Evolutionary conservation across 2,329 filamentous ascomycete genomes (phyloP).

Genomic region (Monilinia aucupariae): DNA sequence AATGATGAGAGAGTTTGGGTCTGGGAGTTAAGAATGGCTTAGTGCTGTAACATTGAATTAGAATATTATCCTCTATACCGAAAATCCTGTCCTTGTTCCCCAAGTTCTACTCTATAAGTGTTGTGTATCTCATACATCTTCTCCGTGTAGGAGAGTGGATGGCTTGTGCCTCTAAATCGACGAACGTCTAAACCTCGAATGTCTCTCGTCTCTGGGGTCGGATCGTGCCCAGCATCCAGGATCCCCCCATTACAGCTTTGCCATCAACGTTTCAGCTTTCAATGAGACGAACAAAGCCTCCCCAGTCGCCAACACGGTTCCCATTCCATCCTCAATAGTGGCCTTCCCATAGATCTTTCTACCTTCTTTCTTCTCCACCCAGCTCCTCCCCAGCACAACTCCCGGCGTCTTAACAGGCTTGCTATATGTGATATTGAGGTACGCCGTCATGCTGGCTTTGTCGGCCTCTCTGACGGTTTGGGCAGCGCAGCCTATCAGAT

Average conservation of each 20-base stretch:
- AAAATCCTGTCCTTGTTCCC: background rate
- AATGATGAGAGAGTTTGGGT: background rate
- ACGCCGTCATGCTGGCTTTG: conserved; percentile 40
- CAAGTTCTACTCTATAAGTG: background rate
- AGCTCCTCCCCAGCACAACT: conserved; percentile 43
- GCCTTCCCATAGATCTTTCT: conserved; percentile 49
- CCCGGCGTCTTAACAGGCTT: conserved; percentile 47
- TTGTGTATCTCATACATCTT: background rate
- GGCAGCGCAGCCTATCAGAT: conserved; percentile 39
- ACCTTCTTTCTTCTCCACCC: conserved; percentile 43
- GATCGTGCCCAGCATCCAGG: background rate
- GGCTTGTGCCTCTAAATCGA: background rate
- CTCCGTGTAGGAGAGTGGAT: background rate
- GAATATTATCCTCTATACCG: background rate
- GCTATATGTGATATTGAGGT: conserved; percentile 51
- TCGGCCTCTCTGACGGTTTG: conserved; percentile 17
- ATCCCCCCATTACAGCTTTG: conserved; percentile 17
- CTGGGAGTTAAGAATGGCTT: background rate
- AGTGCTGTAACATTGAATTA: background rate
- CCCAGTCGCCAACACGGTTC: conserved; percentile 44
- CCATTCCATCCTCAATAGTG: conserved; percentile 45
- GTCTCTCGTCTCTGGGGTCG: background rate
- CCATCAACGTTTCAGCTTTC: conserved; percentile 13
- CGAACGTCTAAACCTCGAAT: background rate
- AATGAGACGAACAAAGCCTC: conserved; percentile 45